phyloP scores from a whole-genome alignment of 768 basidiomycete species.

The Amanita thiersii region DNA sequence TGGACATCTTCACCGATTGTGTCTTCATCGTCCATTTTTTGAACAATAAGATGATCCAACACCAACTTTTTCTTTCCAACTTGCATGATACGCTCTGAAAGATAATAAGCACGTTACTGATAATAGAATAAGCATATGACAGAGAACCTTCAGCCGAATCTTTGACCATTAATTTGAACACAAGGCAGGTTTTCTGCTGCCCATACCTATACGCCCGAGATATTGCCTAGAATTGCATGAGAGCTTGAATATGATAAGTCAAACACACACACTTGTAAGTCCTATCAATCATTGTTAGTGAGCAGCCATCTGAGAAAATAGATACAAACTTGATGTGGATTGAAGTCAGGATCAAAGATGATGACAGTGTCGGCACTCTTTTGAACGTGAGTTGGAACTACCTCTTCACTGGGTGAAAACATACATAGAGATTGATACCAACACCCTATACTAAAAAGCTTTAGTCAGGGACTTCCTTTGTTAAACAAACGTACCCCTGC shows the following conservation, averaged over 20 bases:
- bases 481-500: constrained; percentile 51
- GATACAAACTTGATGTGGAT: constrained; percentile 78
- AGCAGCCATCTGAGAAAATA: not conserved
- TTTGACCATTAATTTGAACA: constrained; percentile 95
- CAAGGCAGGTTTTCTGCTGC: constrained; percentile 88
- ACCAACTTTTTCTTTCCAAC: constrained; percentile 94
- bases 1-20: constrained; percentile 68
- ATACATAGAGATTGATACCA: constrained; percentile 73
- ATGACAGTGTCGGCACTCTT: constrained; percentile 89
- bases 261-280: constrained; percentile 66
- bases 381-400: constrained; percentile 25
- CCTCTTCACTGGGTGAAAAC: constrained; percentile 10
- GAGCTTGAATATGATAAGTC: not conserved
- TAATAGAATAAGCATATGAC: not conserved
- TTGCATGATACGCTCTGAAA: constrained; percentile 81
- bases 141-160: constrained; percentile 80
- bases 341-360: constrained; percentile 94
- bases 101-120: not conserved
- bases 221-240: constrained; percentile 58
- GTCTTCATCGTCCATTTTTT: constrained; percentile 88
- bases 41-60: constrained; percentile 90
- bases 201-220: constrained; percentile 92
- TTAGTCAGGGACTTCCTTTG: not conserved
- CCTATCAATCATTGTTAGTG: constrained; percentile 29
- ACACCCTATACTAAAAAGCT: constrained; percentile 45